Base-by-base conservation (phyloP, 2,329 filamentous ascomycete genomes). In the Diplodia seriata region DNA sequence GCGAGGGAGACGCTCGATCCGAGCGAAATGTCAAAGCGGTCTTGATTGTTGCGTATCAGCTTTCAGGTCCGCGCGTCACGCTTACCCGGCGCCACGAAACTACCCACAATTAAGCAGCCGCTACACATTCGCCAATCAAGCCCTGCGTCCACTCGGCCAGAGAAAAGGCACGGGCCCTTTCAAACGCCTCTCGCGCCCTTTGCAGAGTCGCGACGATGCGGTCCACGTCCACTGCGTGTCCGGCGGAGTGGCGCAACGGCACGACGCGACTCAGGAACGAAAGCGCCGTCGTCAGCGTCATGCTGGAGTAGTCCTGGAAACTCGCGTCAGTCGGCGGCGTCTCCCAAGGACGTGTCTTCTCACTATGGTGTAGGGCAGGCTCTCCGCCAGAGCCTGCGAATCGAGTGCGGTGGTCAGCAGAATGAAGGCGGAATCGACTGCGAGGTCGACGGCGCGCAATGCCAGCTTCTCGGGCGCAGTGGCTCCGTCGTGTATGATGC, bases 221-320 rank as follows among this genome's bases (percentile, higher is more conserved):
- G n/a, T 20, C 9, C 7, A 29, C 36, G 31, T 61, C 40, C 15
- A 61, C n/a, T 4, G 11, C 9, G 15, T 49, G 6, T 8, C 57
- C 57, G 8, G 40, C 33, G 6, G 15, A 11, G 14, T 18, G 38
- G 9, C n/a, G 38, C 15, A 18, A n/a, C 6, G 12, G 7, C 14
- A 61, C 57, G 6, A 61, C 26, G 2, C 26, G 40, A 15, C 15
- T 29, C 29, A 61, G 18, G 18, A 61, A 61, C 2, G 40, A 50
- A 9, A 61, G 57, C 2, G 57, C 57, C 1, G 57, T 29, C 7
- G 40, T 61, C 15, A 61, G 26, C 18, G 57, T 50, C 23, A 49
- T 61, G 29, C 57, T 61, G 7, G 57, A 61, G 40, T 61, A 61
- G 26, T 61, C 57, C 57, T 61, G 15, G 12, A 20, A 11, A 18